Base-by-base conservation (phyloP, 1,284 basidiomycete species). In the Ustilago trichophora region DNA sequence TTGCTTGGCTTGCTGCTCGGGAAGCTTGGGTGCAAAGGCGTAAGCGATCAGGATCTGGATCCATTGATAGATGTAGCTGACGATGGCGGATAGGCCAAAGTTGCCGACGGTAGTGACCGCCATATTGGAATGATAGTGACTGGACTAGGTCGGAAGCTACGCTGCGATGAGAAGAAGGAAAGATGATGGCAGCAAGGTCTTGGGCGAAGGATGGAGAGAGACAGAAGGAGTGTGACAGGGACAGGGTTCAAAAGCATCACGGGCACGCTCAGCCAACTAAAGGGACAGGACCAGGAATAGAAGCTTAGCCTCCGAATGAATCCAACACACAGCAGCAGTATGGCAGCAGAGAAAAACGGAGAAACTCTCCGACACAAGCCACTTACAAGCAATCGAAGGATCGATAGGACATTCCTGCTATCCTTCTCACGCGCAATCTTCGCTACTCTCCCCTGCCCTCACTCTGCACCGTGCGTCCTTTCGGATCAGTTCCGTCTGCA, bases 21-120 rank as follows among this genome's bases (percentile, higher is more conserved):
- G 76, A 1, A 68, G 65, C n/a, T 73, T 52, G 6, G 77, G 77
- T 4, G 74, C 59, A 43, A 78, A 79, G 33, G 52, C 29, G 36
- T 58, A 75, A 7, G 69, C 60, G 48, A 80, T 72, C 31, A 76
- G 16, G 43, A 72, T 46, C 53, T 80, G 76, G 16, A 80, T 59
- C 52, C 55, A 58, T 38, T 80, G 75, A 31, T 78, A 78, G 35
- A 78, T 32, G 42, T 54, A 58, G 60, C 67, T 70, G 35, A 70
- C 37, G 35, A 70, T 18, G 15, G 46, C 56, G 12, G 40, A 40
- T 10, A 41, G 47, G 46, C 48, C 26, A 32, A 60, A 57, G 29
- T 50, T 58, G 41, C 47, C 31, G 16, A 50, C 32, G 36, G 38
- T 53, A 18, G 58, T 57, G 31, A 46, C 49, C 19, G 50, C 45